Base-by-base conservation (phyloP, 1,284 basidiomycete genomes). In the Cutaneotrichosporon sp. region DNA sequence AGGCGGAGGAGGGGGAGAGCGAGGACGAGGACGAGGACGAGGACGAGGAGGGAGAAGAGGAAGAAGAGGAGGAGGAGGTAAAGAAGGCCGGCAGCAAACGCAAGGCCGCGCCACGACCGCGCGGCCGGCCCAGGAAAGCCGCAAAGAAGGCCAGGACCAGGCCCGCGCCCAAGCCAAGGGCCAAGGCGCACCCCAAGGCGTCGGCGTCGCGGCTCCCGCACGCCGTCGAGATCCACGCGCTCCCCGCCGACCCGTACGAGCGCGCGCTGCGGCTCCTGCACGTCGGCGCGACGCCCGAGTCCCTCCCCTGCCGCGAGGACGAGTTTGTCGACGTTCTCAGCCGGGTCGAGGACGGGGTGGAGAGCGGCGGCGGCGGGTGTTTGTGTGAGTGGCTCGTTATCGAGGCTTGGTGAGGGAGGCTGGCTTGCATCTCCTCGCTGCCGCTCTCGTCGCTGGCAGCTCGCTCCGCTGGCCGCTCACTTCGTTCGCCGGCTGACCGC, bases 311-410 rank as follows among this genome's bases (percentile, higher is more conserved):
- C 78, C 83, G 97, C 54, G 91, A 95, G 62, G 87, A 88, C 46
- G 93, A 98, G 79, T 97, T 91, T 74, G 83, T 84, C 27, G 84
- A 87, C 56, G 88, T 98, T 42, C 77, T 95, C 70, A 82, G 85
- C 22, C 86, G 87, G 49, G 88, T 98, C 5, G 88, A 90, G 62
- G 90, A 94, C 68, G 83, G 97, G 14, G 82, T 99, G 3, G 92
- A 97, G 64, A 91, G 94, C 68, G 92, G 93, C 0, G 92, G 89
- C 38, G 95, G 97, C 0, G 94, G 92, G 6, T 99, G 97, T 80
- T 83, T 99, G 54, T 99, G 95, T 93, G 75, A 74, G 92, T 47
- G 2, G 31, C 20, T 29, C 27, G 24, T 20, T n/a, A n/a, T n/a
- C n/a, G n/a, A n/a, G n/a, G n/a, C n/a, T n/a, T n/a, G n/a, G n/a